Evolutionary conservation across 495 filamentous ascomycete genomes (phyloP), one percentile per base, ranked within the genome.

Genomic region (Evernia prunastri): DNA sequence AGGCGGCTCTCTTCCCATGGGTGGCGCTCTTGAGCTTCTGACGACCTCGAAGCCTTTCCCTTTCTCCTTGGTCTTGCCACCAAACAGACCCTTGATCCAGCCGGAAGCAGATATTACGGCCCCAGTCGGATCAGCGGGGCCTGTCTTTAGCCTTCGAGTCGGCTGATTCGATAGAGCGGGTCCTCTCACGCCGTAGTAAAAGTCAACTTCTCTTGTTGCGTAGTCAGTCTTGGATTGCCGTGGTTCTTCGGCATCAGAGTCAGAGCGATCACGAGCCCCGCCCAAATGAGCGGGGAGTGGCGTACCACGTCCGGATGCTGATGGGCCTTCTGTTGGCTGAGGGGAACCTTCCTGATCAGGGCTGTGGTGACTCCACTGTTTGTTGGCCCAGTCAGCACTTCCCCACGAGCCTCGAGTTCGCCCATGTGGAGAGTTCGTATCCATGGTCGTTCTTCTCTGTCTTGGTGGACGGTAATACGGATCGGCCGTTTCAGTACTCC

Each of bases 11-110:
- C 78, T 70, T 25, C 74, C 74, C 25, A 75, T 74, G 6, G 80
- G 80, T 39, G 84, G 84, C 25, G 82, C 80, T 67, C 91, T 82
- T 47, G 89, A 81, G 70, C 91, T 96, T 70, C 94, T 80, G 17
- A 97, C 94, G 20, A 98, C 94, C 72, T 96, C 94, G 63, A 98
- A 98, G 0, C 94, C 94, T 74, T 96, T 97, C 36, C 87, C 89
- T 59, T 84, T 94, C 51, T 94, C 91, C 68, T 94, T 96, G 4
- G 84, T 88, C 73, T 94, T 91, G 11, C 87, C 89, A 36, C 86
- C 86, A 63, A 96, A 83, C 39, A 96, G 75, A 42, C 81, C 81
- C 67, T 88, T 87, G 73, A 98, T 82, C 89, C 92, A 98, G 1
- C 91, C 90, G 4, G 89, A 87, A 3, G 94, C 92, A 12, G 88